Base-by-base conservation (phyloP, 1,284 basidiomycete species). In the Cronartium ribicola region DNA sequence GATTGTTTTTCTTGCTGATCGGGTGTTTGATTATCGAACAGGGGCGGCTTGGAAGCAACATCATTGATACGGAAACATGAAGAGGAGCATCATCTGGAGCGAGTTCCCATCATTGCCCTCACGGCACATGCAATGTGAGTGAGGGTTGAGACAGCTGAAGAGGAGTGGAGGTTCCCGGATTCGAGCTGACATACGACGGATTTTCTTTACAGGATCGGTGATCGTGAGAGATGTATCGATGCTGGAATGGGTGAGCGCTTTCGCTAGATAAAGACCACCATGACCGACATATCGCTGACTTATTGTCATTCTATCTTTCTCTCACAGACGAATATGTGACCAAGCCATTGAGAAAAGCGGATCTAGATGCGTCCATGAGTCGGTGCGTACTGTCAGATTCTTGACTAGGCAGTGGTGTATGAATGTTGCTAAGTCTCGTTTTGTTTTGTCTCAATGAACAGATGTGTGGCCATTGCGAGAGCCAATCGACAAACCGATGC, bases 51-150 rank as follows among this genome's bases (percentile, higher is more conserved):
- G 79, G 84, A 84, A 77, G 82, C 84, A n/a, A 85, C 84, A 0
- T 91, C 91, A 77, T 91, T 87, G 72, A 86, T 86, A 67, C 82
- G 85, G 61, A 81, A 84, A 66, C 93, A 89, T 81, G 96, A 98
- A 83, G 85, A 86, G 79, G 85, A 88, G 76, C 87, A 88, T 76
- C 86, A 87, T 29, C 84, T 92, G 51, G 83, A 87, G 37, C 85
- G 88, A 7, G 92, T 89, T 10, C 95, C 96, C 0, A 98, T 98
- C 79, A 93, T 98, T 78, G 95, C 95, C 0, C 84, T 99, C 44
- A 97, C 94, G 37, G 81, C 80, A 0, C 81, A 85, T 76, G 79
- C 82, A 87, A 94, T 96, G 94, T 92, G 39, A 57, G 69, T 62
- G 10, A n/a, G 13, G 51, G 6, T 36, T 39, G 29, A 22, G 22